Evolutionary conservation across 2,329 filamentous ascomycete species (phyloP), one percentile per base, ranked within the genome.

Genomic region (Rhinocladiella mackenziei): DNA sequence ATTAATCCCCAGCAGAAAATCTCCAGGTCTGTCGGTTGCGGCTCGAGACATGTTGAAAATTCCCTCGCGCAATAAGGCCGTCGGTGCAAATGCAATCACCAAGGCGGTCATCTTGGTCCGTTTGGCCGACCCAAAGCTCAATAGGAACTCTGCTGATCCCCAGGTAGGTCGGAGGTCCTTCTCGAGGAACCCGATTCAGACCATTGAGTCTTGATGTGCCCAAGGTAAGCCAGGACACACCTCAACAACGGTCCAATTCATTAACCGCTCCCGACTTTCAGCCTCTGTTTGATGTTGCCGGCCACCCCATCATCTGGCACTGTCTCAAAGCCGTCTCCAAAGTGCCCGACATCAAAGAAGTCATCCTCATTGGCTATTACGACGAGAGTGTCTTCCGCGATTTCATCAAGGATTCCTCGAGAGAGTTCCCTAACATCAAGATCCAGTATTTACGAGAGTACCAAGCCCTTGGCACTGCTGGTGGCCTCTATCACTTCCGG

Each of bases 361-460:
- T 98, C 59, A 89, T 92, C 74, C 83, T 98, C 62, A 94, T 98
- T 63, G 92, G 92, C 63, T 98, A 98, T 79, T 98, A 97, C 69
- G 92, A 98, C 65, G 92, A 97, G 73, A 78, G 81, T 32, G 87
- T 97, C 60, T 96, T 97, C 78, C 86, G 89, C 62, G 89, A 96
- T 70, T 97, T 97, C 72, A 94, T 97, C 75, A 95, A 94, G 70
- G 86, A 94, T 64, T 81, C 89, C 50, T 75, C 81, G 50, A 80
- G 80, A 65, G 84, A 87, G 64, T 94, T 94, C 72, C 88, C 89
- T 41, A 80, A 87, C 62, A 81, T 97, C 60, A 81, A 82, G 59
- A 88, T 97, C 71, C 88, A 89, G 67, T 98, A 98, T 72, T 80
- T 98, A 41, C 86, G 92, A 63, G 92, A 98, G 75, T 98, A 98